Evolutionary conservation across 2,329 filamentous ascomycete species (phyloP), one percentile per base, ranked within the genome.

Genomic region (Berkeleyomyces rouxiae): DNA sequence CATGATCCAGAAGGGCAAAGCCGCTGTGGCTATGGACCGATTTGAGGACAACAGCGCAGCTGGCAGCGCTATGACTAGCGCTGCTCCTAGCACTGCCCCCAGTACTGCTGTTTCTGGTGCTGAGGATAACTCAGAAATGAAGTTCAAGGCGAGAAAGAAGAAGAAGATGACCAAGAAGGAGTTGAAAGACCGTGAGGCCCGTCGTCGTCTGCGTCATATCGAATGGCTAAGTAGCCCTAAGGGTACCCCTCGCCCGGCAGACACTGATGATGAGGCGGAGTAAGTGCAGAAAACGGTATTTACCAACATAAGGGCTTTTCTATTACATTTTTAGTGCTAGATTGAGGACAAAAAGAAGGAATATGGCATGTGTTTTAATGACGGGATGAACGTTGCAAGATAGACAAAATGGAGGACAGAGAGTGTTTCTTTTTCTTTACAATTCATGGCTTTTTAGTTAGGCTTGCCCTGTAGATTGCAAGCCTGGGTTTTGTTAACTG

Each of bases 101-200:
- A 83, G 84, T 58, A 85, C 86, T 1, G 85, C 84, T 64, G 92
- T 90, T 77, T 87, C 83, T 60, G 91, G 90, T n/a, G 83, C 80
- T 0, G 92, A 97, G 75, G 91, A 93, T 68, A 84, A 83, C 65
- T 79, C 70, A 73, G 86, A 74, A 65, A 82, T 99, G 79, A 92
- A 95, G 77, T 99, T 99, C 84, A 83, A 81, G 74, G 80, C 87
- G 7, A 84, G 81, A 75, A 93, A 91, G 82, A 96, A 96, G 90
- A 95, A 92, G 84, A 99, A 99, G 88, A 83, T 93, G 83, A 99
- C 93, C 63, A 89, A 95, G 79, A 90, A 90, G 76, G 90, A 99
- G 74, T 69, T 91, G 72, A 99, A 99, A 82, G 93, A 99, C 74
- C 81, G 87, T 23, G 92, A 97, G 75, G 87, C 87, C 51, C 82